Base-by-base conservation (phyloP, 177 flowering plant genomes). In the Vitis hybrid region DNA sequence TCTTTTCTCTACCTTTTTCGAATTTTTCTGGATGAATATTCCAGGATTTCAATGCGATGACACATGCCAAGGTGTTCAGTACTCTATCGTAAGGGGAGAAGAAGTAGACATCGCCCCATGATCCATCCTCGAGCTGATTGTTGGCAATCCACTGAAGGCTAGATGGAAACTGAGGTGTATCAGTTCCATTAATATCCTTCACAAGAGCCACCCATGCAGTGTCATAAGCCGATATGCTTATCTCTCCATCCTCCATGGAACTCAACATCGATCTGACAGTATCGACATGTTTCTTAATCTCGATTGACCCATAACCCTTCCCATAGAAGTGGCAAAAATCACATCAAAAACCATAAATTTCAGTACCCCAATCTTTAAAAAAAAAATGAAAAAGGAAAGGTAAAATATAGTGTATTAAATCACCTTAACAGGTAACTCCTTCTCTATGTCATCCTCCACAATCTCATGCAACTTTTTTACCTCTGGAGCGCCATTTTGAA, bases 121-220 rank as follows among this genome's bases (percentile, higher is more conserved):
- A 94, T 1, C 97, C 97, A 56, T 92, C 98, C 0, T 75, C 30
- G 6, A 86, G 90, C 62, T 94, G 97, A 59, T 89, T 83, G 17
- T 77, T 75, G 2, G 81, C 80, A 2, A 94, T 88, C 98, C 98
- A 94, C 18, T 75, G 70, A 12, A 90, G 81, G 52, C 83, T 68
- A 11, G 86, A 51, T 0, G 98, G 97, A 68, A 94, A 94, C 66
- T 87, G 96, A 10, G 98, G 97, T 6, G 8, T 27, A 17, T 81
- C 83, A 62, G 67, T 69, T 1, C 82, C 86, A 63, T 81, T 19
- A 2, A 75, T 67, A 57, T 85, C 86, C 68, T 83, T 70, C 1
- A 93, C 84, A 0, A 93, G 82, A 12, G 96, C 95, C 6, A 92
- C 93, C 96, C 96, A 93, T 2, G 98, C 94, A 1, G 97, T 90